Percentiles rank a stretch among this genome's conserved stretches.
Evolutionary conservation across 345 rosid species (phyloP).

Genomic region (Arabis alpina): DNA sequence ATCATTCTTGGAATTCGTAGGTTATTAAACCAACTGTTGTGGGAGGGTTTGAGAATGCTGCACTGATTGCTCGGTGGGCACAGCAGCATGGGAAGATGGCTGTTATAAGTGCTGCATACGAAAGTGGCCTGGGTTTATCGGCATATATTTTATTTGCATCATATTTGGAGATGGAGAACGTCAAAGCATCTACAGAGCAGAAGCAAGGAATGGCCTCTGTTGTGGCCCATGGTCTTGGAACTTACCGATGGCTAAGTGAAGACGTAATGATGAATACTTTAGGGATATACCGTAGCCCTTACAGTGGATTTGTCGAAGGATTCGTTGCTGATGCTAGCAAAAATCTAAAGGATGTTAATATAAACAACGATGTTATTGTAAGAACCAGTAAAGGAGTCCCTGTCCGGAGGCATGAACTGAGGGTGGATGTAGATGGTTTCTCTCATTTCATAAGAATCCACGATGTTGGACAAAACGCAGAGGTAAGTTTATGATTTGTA

Average conservation of each 20-base stretch:
- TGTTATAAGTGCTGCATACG: conserved; percentile 85
- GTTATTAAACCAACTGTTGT: conserved; percentile 88
- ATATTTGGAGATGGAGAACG: conserved; percentile 72
- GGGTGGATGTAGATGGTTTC: conserved; percentile 55
- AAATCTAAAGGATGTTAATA: conserved; percentile 58
- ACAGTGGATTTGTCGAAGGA: conserved; percentile 68
- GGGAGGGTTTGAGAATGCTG: conserved; percentile 90
- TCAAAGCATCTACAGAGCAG: conserved; percentile 46
- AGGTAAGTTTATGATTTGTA: conserved; percentile 51
- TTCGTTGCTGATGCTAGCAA: conserved; percentile 55
- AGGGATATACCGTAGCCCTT: conserved; percentile 53
- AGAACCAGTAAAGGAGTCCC: conserved; percentile 51
- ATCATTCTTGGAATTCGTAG: conserved; percentile 45
- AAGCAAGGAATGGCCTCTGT: conserved; percentile 46
- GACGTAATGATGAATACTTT: conserved; percentile 64
- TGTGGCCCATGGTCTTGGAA: conserved; percentile 94
- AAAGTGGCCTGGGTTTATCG: conserved; percentile 79
- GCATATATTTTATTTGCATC: conserved; percentile 68
- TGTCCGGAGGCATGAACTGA: conserved; percentile 51
- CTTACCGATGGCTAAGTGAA: conserved; percentile 82
- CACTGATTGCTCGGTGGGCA: conserved; percentile 82
- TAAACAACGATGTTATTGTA: conserved; percentile 53
- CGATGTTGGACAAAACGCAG: conserved; percentile 53
- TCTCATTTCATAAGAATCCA: conserved; percentile 55
- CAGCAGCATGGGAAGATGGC: conserved; percentile 83